A percentile compares a stretch with the other conserved stretches of the same genome.
phyloP scores from a whole-genome alignment of 1,284 basidiomycete species.

The Ustilago lituana region DNA sequence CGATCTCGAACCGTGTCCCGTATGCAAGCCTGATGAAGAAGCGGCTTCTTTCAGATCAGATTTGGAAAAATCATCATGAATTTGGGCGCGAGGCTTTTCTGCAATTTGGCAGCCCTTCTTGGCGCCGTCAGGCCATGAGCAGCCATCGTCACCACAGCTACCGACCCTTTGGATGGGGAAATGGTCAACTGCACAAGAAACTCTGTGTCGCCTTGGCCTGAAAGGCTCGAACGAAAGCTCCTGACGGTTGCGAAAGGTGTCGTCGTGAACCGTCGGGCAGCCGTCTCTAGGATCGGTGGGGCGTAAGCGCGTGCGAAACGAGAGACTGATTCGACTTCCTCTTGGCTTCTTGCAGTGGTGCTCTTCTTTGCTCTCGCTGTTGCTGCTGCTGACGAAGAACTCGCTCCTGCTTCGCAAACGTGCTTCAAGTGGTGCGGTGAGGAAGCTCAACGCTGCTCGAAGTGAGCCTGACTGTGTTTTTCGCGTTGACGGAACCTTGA shows the following conservation, averaged over 20 bases:
- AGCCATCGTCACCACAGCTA: not conserved
- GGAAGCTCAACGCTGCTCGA: constrained; percentile 3
- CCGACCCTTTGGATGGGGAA: not conserved
- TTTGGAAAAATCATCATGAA: not conserved
- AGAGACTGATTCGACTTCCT: constrained; percentile 5
- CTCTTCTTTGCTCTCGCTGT: not conserved
- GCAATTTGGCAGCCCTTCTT: not conserved
- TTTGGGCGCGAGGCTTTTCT: not conserved
- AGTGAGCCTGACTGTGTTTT: constrained; percentile 5
- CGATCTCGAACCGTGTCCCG: not conserved
- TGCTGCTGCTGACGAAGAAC: not conserved
- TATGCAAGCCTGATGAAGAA: constrained; percentile 1
- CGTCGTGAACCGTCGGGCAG: no score
- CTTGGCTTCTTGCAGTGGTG: not conserved
- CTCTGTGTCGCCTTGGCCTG: no score
- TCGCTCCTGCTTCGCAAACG: not conserved
- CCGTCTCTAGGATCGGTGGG: not conserved
- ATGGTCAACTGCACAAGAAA: not conserved
- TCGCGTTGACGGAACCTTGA: constrained; percentile 15
- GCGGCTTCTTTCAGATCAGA: not conserved
- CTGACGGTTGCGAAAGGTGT: no score
- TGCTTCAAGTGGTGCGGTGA: constrained; percentile 5
- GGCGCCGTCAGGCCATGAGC: not conserved
- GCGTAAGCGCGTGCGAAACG: constrained; percentile 1
- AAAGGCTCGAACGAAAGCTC: no score